Base-by-base conservation (phyloP, 208 protist genomes). In the Trichomonas vaginalis region DNA sequence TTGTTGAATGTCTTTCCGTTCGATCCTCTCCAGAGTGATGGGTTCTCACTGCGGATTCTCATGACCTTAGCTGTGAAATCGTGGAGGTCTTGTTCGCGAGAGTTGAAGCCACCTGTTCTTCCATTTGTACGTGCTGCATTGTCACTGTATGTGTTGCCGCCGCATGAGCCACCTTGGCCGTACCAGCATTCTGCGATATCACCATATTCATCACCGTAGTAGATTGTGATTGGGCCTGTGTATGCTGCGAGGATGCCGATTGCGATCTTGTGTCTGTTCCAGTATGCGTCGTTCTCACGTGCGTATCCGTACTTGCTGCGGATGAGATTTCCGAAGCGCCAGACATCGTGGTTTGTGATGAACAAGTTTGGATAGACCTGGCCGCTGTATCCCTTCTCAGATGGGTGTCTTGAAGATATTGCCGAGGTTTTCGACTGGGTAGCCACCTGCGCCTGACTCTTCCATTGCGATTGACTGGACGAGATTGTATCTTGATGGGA, bases 201-300 rank as follows among this genome's bases (percentile, higher is more conserved):
- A n/a, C 86, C 86, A 92, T 48, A 17, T 51, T 92, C 86, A 51
- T 92, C 86, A 39, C 86, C 86, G 15, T 92, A 92, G 37, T 92
- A 92, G 15, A 92, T 48, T 17, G 86, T 92, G 3, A 92, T 51
- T 92, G 86, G 86, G 12, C 86, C 86, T 21, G 45, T 56, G 37
- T 92, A 92, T 37, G 86, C 40, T 27, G 86, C 40, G 14, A 92
- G n/a, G 56, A 42, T n/a, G 12, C n/a, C 86, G 6, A 92, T 21
- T 56, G 86, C 86, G n/a, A 92, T 51, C 17, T 92, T 92, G 37
- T 92, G n/a, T 21, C 86, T 23, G 14, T 39, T 45, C 86, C 86
- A 92, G 37, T 92, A 92, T 35, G 23, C 40, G 37, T n/a, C 6
- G n/a, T 92, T 92, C 35, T 39, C 32, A 6, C 35, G 6, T 12